Conservation (phyloP, 257 asterid species). For the Scutellaria galericulata region DNA sequence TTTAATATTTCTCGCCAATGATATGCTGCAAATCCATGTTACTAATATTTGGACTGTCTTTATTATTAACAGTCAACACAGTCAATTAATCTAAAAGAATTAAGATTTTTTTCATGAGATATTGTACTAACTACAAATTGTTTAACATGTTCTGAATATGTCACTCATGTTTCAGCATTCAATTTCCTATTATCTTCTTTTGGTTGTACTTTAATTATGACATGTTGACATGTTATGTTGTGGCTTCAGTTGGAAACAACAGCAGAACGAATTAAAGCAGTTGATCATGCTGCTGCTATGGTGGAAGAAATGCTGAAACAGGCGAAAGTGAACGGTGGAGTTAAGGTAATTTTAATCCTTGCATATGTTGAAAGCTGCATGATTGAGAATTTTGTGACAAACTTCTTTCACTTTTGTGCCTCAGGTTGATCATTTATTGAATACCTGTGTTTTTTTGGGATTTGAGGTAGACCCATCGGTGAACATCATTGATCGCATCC, state of each 20-base stretch:
- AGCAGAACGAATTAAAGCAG: constrained; percentile 82
- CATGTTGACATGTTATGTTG: constrained; percentile 35
- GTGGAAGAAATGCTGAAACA: constrained; percentile 94
- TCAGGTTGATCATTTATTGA: constrained; percentile 72
- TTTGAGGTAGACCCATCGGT: constrained; percentile 81
- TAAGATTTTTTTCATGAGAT: background rate
- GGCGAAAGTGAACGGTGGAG: constrained; percentile 52
- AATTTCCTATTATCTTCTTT: constrained; percentile 17
- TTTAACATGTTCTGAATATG: constrained; percentile 21
- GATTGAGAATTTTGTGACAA: constrained; percentile 21
- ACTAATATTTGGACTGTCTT: background rate
- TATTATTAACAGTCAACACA: background rate
- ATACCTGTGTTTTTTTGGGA: constrained; percentile 83
- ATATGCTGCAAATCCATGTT: constrained; percentile 11
- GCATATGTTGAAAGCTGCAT: constrained; percentile 26
- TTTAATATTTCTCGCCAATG: background rate
- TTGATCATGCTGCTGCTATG: constrained; percentile 94
- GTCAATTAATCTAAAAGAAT: background rate
- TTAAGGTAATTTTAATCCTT: constrained; percentile 55
- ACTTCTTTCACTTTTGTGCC: constrained; percentile 24
- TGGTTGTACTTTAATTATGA: constrained; percentile 29
- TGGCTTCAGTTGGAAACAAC: constrained; percentile 85
- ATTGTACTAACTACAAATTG: constrained; percentile 11
- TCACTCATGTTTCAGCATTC: constrained; percentile 8
- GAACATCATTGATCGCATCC: constrained; percentile 76